phyloP scores from a whole-genome alignment of 2,329 filamentous ascomycete genomes.

The Ceratocystis lukuohia region DNA sequence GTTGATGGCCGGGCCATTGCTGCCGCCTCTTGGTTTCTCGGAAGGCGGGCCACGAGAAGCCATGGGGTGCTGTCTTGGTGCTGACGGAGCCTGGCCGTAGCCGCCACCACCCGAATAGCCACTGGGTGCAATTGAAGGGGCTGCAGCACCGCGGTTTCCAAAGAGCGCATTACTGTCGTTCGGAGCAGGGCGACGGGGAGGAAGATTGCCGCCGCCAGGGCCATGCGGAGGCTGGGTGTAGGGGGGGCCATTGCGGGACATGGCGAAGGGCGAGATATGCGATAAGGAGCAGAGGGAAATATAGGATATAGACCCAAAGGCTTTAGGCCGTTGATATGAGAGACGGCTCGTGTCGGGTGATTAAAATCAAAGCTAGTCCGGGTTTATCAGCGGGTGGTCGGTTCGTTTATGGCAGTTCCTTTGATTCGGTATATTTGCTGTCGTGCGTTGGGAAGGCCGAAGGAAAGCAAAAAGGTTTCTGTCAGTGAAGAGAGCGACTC shows the following conservation, averaged over 20 bases:
- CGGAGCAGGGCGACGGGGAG: conserved; percentile 11
- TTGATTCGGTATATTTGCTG: background rate
- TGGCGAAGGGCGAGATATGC: conserved; percentile 6
- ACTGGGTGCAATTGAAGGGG: background rate
- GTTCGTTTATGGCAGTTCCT: background rate
- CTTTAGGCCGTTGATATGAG: no score
- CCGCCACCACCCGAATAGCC: background rate
- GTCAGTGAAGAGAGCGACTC: background rate
- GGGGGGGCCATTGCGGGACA: conserved; percentile 22
- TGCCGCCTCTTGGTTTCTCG: conserved; percentile 19
- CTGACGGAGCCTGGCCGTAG: conserved; percentile 11
- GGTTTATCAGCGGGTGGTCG: background rate
- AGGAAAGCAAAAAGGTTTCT: background rate
- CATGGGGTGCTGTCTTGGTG: conserved; percentile 11
- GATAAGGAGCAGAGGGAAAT: background rate
- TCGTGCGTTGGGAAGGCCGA: background rate
- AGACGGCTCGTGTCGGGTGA: background rate
- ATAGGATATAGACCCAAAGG: background rate
- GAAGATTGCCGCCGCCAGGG: conserved; percentile 11
- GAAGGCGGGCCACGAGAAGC: conserved; percentile 4
- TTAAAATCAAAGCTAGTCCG: background rate
- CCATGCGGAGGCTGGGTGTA: conserved; percentile 15
- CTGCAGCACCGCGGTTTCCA: conserved; percentile 16
- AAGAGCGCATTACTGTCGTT: conserved; percentile 13
- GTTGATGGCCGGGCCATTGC: conserved; percentile 26